Evolutionary conservation across 768 basidiomycete genomes (phyloP).

Genomic region (Leucocoprinus sp.): DNA sequence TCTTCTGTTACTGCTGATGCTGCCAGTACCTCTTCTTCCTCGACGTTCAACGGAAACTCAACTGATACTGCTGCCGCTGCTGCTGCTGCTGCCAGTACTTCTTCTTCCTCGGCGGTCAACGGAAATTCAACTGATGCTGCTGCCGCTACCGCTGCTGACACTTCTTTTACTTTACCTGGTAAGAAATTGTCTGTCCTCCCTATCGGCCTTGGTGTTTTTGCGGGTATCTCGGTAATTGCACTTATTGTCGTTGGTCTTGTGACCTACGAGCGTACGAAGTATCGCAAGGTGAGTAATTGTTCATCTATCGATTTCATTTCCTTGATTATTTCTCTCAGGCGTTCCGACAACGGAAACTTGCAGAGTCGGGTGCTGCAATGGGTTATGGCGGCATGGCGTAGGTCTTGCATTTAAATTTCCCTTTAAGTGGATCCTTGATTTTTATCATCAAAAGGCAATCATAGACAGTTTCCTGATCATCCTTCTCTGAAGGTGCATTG

Average conservation of each 20-base stretch:
- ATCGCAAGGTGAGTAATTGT: constrained; percentile 64
- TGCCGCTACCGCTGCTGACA: constrained; percentile 24
- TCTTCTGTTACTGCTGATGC: too few species aligned
- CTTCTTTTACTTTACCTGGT: constrained; percentile 60
- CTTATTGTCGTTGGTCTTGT: constrained; percentile 77
- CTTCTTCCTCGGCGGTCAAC: constrained; percentile 12
- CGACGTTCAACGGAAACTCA: background rate
- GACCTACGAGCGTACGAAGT: constrained; percentile 81
- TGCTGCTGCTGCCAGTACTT: constrained; percentile 14
- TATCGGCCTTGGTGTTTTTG: constrained; percentile 77
- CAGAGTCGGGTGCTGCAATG: constrained; percentile 49
- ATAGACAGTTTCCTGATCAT: constrained; percentile 9
- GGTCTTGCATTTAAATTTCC: background rate
- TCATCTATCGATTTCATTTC: background rate
- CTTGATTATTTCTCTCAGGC: constrained; percentile 31
- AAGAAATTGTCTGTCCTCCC: constrained; percentile 69
- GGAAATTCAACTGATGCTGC: constrained; percentile 22
- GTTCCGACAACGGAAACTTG: constrained; percentile 68
- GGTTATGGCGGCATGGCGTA: constrained; percentile 44
- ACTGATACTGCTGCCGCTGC: constrained; percentile 6
- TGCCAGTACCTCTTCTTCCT: background rate
- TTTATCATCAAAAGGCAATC: background rate
- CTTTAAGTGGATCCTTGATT: too few species aligned
- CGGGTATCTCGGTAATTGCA: constrained; percentile 78
- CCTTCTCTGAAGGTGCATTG: background rate